A percentile compares a stretch with the other conserved stretches of the same genome.
Conservation (phyloP, 73 alveolate genomes). For the Uronychia setigera region DNA sequence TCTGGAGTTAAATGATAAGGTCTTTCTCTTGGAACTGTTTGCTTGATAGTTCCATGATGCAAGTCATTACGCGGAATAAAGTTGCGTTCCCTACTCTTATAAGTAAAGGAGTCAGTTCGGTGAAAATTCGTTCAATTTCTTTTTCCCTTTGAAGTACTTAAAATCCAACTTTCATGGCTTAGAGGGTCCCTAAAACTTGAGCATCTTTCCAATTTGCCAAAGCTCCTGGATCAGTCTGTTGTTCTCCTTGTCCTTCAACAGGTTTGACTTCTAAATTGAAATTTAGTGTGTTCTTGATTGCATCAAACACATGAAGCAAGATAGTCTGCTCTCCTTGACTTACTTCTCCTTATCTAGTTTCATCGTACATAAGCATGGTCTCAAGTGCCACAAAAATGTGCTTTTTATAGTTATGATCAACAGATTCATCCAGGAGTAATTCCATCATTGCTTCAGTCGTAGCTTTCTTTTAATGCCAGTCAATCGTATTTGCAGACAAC, state of each 20-base stretch:
- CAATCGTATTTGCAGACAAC: neutral
- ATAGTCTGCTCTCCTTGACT: neutral
- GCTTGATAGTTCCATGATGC: neutral
- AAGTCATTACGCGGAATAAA: neutral
- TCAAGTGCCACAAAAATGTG: constrained; percentile 25
- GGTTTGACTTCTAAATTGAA: neutral
- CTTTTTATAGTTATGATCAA: constrained; percentile 15
- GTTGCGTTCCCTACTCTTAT: neutral
- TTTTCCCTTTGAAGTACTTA: neutral
- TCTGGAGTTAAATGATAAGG: too few species aligned
- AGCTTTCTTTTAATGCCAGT: neutral
- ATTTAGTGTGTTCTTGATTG: constrained; percentile 5
- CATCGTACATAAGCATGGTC: constrained; percentile 13
- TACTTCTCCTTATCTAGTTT: constrained; percentile 4
- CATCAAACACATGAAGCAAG: constrained; percentile 2
- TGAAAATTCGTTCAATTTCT: neutral
- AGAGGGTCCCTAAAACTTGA: neutral
- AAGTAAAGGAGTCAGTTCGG: neutral
- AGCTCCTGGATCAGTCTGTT: too few species aligned
- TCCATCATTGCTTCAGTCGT: constrained; percentile 1
- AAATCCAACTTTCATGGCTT: neutral
- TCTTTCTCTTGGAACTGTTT: neutral
- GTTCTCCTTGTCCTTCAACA: constrained; percentile 7
- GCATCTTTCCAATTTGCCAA: neutral
- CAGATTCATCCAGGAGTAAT: constrained; percentile 3